Conservation (phyloP, 805 yeast genomes). For the Barnettozyma pratensis region DNA sequence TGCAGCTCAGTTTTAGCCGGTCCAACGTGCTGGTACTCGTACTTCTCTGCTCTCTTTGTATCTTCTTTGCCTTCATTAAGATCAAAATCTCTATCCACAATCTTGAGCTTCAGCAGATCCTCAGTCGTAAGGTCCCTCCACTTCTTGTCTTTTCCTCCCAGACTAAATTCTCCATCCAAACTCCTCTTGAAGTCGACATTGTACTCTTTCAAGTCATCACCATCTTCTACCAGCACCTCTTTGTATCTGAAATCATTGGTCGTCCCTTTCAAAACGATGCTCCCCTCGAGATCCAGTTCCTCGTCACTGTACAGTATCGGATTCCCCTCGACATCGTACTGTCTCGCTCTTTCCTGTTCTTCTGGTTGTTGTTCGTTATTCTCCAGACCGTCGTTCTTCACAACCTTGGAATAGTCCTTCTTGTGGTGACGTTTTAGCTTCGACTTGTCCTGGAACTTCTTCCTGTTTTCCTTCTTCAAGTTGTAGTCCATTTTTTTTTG, state of each 20-base stretch:
- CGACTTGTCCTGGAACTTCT: conserved; percentile 37
- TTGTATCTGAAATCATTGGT: conserved; percentile 22
- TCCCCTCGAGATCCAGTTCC: conserved; percentile 11
- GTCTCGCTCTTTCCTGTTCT: conserved; percentile 14
- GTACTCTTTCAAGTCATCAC: conserved; percentile 9
- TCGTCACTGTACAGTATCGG: conserved; percentile 13
- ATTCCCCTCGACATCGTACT: conserved; percentile 14
- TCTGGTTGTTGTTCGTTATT: conserved; percentile 15
- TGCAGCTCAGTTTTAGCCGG: not conserved
- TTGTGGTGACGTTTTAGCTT: conserved; percentile 33
- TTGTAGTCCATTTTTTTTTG: conserved; percentile 20
- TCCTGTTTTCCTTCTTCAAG: conserved; percentile 35
- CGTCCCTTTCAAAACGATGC: conserved; percentile 8
- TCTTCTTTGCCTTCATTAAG: not conserved
- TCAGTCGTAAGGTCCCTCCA: conserved; percentile 4
- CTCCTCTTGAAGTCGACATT: conserved; percentile 16
- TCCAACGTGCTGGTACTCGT: no score
- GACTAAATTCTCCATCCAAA: conserved; percentile 8
- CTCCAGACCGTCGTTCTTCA: conserved; percentile 13
- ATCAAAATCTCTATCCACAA: conserved; percentile 6
- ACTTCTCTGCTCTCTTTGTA: not conserved
- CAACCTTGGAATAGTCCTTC: conserved; percentile 32
- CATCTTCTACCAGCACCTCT: conserved; percentile 18
- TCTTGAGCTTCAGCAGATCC: conserved; percentile 13
- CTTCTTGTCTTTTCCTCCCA: not conserved